phyloP scores from a whole-genome alignment of 495 filamentous ascomycete genomes.

The Penicillium maclennaniae region DNA sequence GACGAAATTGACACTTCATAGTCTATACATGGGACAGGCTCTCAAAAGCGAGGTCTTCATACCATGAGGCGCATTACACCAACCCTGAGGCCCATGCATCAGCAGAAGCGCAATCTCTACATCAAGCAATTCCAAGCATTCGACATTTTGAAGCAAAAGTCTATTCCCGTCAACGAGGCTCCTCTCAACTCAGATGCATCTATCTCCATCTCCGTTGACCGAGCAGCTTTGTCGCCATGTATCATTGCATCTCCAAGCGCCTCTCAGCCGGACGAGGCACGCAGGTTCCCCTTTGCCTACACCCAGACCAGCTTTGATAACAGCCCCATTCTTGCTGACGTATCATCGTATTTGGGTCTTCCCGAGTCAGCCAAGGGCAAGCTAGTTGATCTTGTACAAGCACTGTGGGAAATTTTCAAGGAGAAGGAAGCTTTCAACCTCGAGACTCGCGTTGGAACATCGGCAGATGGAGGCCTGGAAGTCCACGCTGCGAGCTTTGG shows the following conservation, averaged over 20 bases:
- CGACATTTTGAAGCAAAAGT: slow-evolving; percentile 53
- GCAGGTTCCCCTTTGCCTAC: slow-evolving; percentile 63
- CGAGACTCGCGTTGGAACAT: slow-evolving; percentile 43
- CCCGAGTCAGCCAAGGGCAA: slow-evolving; percentile 35
- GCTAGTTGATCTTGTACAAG: slow-evolving; percentile 48
- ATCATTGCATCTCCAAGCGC: slow-evolving; percentile 58
- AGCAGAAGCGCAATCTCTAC: slow-evolving; percentile 55
- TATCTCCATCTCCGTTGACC: slow-evolving; percentile 63
- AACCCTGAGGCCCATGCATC: slow-evolving; percentile 1
- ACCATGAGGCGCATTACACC: slow-evolving; percentile 37
- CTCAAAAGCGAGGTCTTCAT: slow-evolving; percentile 50
- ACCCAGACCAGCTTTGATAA: slow-evolving; percentile 24
- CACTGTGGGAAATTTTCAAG: slow-evolving; percentile 58
- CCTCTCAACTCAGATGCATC: slow-evolving; percentile 39
- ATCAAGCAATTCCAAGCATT: slow-evolving; percentile 56
- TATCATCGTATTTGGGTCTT: slow-evolving; percentile 52
- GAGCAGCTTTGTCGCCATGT: slow-evolving; percentile 59
- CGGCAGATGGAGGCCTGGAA: slow-evolving; percentile 37
- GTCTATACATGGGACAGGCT: slow-evolving; percentile 12
- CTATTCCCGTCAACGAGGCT: slow-evolving; percentile 44
- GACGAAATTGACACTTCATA: slow-evolving; percentile 17
- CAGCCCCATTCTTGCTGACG: slow-evolving; percentile 33
- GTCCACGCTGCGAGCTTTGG: slow-evolving; percentile 54
- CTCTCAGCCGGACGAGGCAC: slow-evolving; percentile 33
- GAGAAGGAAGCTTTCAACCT: slow-evolving; percentile 65